Evolutionary conservation across 371 early-diverging fungal genomes (phyloP), one percentile per base, ranked within the genome.

Genomic region (Rhizomucor miehei): DNA sequence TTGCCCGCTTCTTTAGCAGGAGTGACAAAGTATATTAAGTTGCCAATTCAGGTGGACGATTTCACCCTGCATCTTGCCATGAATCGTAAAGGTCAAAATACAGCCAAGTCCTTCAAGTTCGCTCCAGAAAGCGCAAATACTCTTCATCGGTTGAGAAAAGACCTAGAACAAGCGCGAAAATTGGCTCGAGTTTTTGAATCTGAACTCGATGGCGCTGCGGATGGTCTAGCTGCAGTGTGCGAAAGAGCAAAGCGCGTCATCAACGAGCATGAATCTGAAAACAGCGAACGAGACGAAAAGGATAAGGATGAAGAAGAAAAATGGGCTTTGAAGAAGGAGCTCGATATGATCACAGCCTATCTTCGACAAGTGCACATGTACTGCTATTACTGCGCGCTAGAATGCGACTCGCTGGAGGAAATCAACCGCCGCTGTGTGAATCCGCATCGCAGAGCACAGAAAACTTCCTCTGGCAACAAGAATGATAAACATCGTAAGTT

Each of bases 351-450:
- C 51, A 80, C 95, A 43, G 82, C 82, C 54, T 97, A 96, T 58
- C 74, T 95, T 36, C 85, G 94, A 48, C 81, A 84, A n/a, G 94
- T 95, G 6, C 94, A 95, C 71, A 81, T 87, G 67, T 96, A 89
- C 59, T 95, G 95, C 77, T 96, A 94, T 74, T 97, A 97, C 77
- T 89, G 90, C 59, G 92, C 88, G 14, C 65, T 85, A 29, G 93
- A 91, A 39, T 84, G 89, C 41, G 89, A 90, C 51, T 88, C 86
- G 36, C 57, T 80, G 2, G 93, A 95, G 63, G 96, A 95, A 63
- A 85, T 94, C 59, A 57, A 67, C 24, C 84, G 95, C 54, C 85
- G 86, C 54, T 91, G 91, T 59, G 80, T 77, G 36, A 77, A 80
- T 48, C 83, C 81, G 38, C 90, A 89, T 66, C 70, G 70, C 44